These are phyloP conservation scores for Glycine soja DNA, from an alignment of 306 rosid species.

Conservation along the genomic window DNA sequence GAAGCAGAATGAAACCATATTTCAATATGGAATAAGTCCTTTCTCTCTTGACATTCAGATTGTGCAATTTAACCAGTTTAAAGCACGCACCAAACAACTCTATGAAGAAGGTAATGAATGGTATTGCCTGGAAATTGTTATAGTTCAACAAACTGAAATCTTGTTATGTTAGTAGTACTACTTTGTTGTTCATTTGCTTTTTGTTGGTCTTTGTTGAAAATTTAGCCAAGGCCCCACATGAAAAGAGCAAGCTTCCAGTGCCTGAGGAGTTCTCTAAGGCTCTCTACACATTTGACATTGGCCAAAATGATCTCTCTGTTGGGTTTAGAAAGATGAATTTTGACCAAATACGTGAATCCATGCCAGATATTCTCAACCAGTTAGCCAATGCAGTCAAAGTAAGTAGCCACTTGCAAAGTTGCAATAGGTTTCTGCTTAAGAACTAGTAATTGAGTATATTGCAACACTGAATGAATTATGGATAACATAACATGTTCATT, in stretches of 20 bases:
- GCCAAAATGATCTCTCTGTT: conserved; percentile 87
- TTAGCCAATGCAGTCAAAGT: conserved; percentile 83
- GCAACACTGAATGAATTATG: neutral
- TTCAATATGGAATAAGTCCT: conserved; percentile 83
- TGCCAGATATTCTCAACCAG: conserved; percentile 81
- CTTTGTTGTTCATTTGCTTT: neutral
- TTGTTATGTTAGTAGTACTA: neutral
- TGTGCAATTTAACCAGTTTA: conserved; percentile 58
- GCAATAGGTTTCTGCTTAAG: neutral
- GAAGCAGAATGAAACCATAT: conserved; percentile 85
- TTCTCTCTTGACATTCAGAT: conserved; percentile 84
- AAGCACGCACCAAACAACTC: conserved; percentile 70
- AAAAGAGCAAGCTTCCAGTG: conserved; percentile 67
- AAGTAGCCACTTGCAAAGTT: conserved; percentile 43
- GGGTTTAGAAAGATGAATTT: conserved; percentile 76
- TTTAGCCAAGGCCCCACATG: conserved; percentile 62
- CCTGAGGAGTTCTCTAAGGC: conserved; percentile 88
- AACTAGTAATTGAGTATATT: neutral
- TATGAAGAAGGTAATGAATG: conserved; percentile 68
- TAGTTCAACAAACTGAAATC: neutral
- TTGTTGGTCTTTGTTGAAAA: conserved; percentile 30
- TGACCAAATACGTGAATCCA: conserved; percentile 67
- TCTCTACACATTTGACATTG: conserved; percentile 89
- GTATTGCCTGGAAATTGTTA: neutral
- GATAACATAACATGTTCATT: neutral